Evolutionary conservation across 2,329 filamentous ascomycete species (phyloP), one percentile per base, ranked within the genome.

Genomic region (Escovopsis weberi): DNA sequence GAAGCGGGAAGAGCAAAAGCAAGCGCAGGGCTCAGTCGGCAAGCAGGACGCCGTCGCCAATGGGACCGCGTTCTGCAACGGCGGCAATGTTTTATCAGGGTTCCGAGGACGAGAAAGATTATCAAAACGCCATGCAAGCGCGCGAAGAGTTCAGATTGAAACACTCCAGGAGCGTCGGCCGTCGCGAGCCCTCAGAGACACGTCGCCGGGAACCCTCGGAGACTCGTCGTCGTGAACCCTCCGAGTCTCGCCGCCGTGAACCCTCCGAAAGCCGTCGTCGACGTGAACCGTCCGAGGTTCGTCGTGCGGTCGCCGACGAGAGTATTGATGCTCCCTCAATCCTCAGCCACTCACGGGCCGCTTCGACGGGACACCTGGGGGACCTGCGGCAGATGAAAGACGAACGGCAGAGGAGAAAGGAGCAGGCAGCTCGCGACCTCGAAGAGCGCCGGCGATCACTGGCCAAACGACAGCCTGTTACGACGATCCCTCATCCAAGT

Each of bases 391-490:
- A 66, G 44, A 69, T 72, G 51, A 78, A 69, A 51, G 70, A 76
- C 32, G 78, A 83, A 46, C 67, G 75, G 38, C 74, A 76, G 46
- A 63, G 72, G 39, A 82, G 80, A 61, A 85, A 81, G 61, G 82
- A 86, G 50, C 68, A 78, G 39, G 83, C 83, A 9, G 86, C 87
- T 7, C 79, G 82, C 39, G 88, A 95, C 60, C 74, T 96, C 1
- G 88, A 95, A 60, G 85, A 91, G 54, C 78, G 89, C 26, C 80
- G 89, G 45, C 77, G 84, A 55, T 95, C 89, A 12, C 69, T 94
- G 26, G 85, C 84, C 18, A 75, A 85, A 43, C 75, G 86, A 40
- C 83, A 86, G 4, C 84, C 83, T 23, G 85, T 80, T 3, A 86
- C 86, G 0, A 67, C 78, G 0, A 93, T 95, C 47, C 80, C 85